A percentile compares a stretch with the other conserved stretches of the same genome.
Evolutionary conservation across 768 basidiomycete species (phyloP).

Genomic region (Termitomyces sp.): DNA sequence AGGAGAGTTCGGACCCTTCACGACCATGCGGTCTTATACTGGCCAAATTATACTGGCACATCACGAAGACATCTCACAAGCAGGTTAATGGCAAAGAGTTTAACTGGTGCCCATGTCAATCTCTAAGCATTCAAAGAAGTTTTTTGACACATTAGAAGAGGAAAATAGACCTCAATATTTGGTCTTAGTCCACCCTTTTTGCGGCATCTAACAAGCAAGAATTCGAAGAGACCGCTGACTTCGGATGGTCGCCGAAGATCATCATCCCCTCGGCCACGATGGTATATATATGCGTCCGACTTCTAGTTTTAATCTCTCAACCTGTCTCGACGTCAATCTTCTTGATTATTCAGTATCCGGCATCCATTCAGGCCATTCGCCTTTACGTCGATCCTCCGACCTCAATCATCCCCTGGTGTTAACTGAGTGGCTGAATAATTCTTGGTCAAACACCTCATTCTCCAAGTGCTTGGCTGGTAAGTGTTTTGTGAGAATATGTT

Average conservation of each 20-base stretch:
- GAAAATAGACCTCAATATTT: background rate
- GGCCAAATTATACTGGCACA: slow-evolving; percentile 4
- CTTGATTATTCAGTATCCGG: background rate
- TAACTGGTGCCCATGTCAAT: background rate
- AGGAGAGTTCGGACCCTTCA: background rate
- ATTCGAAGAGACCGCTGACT: slow-evolving; percentile 8
- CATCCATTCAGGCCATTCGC: background rate
- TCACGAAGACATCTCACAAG: background rate
- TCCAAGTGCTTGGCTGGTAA: background rate
- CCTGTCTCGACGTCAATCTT: background rate
- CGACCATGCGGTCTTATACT: background rate
- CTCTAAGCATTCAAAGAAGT: background rate
- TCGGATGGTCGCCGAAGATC: slow-evolving; percentile 12
- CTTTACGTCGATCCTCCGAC: background rate
- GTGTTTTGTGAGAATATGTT: background rate
- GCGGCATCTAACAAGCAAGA: background rate
- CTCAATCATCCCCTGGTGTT: background rate
- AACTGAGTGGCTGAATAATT: background rate
- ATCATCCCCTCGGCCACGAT: slow-evolving; percentile 3
- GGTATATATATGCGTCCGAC: slow-evolving; percentile 7
- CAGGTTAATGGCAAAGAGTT: background rate
- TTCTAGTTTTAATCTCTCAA: too few species aligned
- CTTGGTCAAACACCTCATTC: background rate
- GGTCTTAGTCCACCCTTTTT: background rate
- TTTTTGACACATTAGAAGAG: background rate